Base-by-base conservation (phyloP, 768 basidiomycete genomes). In the Lyophyllum atratum region DNA sequence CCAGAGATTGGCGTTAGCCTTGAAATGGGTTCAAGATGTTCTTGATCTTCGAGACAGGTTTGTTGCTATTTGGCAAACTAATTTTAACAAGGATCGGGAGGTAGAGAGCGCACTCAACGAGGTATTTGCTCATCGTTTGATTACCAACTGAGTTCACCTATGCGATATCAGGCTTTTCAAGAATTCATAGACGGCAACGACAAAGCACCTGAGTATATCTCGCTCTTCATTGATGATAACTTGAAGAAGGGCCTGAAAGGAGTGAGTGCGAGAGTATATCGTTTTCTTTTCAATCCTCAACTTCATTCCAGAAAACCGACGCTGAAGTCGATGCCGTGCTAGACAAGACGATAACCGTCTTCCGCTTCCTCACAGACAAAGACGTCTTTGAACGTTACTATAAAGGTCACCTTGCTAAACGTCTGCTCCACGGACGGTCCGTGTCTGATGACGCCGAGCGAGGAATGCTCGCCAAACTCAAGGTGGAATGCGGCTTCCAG, bases 301-400 rank as follows among this genome's bases (percentile, higher is more conserved):
- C 56, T 60, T 8, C 21, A 2, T 31, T 24, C 21, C 66, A 98
- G 97, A 98, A 97, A 95, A 85, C 92, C 25, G 97, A 98, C 56
- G 77, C 81, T 19, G 97, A 99, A 67, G 88, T 98, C 50, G 96
- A 98, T 64, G 70, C 71, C 31, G 84, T 96, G 5, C 76, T 99
- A 58, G 96, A 98, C 68, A 98, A 97, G 76, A 95, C 97, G 0
- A 97, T 98, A 71, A 92, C 87, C 1, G 85, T 98, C 26, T 99
- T 99, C 83, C 84, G 96, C 48, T 99, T 86, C 75, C 80, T 98
- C 55, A 81, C 86, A 1, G 95, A 98, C 72, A 98, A 98, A 73
- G 97, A 99, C 67, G 84, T 94, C 14, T 99, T 99, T 68, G 97
- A 99, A 71, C 84, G 92, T 31, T 98, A 98, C 71, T 99, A 99